Conservation (phyloP, 2,329 filamentous ascomycete genomes). For the Blastomyces percursus region DNA sequence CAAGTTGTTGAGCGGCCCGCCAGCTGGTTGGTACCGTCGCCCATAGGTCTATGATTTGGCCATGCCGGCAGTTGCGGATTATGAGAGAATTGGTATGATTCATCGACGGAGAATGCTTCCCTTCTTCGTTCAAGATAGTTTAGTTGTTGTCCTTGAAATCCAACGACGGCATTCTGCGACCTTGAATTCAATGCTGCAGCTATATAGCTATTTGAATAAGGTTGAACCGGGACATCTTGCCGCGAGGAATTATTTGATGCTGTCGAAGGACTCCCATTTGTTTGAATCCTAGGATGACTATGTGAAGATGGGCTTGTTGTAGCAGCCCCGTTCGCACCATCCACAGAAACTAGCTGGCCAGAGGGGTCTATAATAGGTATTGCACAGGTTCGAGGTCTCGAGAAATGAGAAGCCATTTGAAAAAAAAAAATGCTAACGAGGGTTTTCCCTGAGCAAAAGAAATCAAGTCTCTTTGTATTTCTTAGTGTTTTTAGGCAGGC, state of each 20-base stretch:
- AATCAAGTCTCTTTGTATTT: constrained; percentile 2
- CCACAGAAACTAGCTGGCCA: not conserved
- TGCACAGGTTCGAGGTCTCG: not conserved
- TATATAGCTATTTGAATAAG: not conserved
- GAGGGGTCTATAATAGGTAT: constrained; percentile 4
- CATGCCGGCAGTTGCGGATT: not conserved
- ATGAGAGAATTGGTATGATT: not conserved
- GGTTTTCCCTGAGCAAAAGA: not conserved
- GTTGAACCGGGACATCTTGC: not conserved
- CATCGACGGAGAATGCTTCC: not conserved
- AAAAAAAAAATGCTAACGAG: not conserved
- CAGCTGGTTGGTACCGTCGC: not conserved
- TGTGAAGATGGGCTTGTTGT: not conserved
- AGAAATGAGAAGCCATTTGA: not conserved
- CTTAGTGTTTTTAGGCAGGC: not conserved
- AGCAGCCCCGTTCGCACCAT: not conserved
- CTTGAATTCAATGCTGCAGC: not conserved
- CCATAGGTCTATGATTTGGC: not conserved
- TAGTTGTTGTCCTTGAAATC: constrained; percentile 1
- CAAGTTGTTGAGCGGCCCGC: not conserved
- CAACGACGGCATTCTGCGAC: not conserved
- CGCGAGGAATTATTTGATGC: not conserved
- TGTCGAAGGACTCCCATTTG: not conserved
- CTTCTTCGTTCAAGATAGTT: constrained; percentile 3
- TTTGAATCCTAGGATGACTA: not conserved